These are phyloP conservation scores for Corchorus olitorius DNA, from an alignment of 345 rosid genomes.

Conservation along the genomic window DNA sequence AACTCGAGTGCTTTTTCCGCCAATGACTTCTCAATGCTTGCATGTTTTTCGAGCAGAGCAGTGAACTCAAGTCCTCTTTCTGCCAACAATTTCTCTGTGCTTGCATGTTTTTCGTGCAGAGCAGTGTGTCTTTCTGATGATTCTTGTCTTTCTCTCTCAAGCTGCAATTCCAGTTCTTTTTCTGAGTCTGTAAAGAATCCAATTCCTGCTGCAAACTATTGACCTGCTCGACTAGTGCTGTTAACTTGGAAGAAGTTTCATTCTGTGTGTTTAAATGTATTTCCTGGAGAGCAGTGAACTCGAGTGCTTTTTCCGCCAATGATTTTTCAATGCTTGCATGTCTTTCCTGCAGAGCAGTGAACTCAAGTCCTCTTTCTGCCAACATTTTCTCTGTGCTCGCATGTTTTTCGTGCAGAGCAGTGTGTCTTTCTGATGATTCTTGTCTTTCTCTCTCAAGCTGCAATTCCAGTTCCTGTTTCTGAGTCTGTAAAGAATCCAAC, in stretches of 20 bases:
- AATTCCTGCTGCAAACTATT: slow-evolving; percentile 45
- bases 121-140: no score
- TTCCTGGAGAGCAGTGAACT: slow-evolving; percentile 44
- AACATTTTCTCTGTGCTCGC: no score
- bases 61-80: slow-evolving; percentile 36
- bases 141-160: no score
- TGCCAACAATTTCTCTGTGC: slow-evolving; percentile 19
- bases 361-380: slow-evolving; percentile 16
- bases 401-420: slow-evolving; percentile 35
- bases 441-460: slow-evolving; percentile 55
- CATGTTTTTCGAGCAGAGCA: slow-evolving; percentile 41
- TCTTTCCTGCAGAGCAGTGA: slow-evolving; percentile 43
- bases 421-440: slow-evolving; percentile 41
- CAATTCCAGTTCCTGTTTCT: slow-evolving; percentile 41
- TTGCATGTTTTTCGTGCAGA: no score
- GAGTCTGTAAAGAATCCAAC: slow-evolving; percentile 43
- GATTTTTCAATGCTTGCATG: slow-evolving; percentile 21
- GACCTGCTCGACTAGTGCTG: slow-evolving; percentile 40
- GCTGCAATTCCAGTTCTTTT: slow-evolving; percentile 53
- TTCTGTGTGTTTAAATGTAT: slow-evolving; percentile 31
- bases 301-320: slow-evolving; percentile 34
- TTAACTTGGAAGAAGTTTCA: slow-evolving; percentile 48
- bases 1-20: slow-evolving; percentile 41
- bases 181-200: slow-evolving; percentile 49
- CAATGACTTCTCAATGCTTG: slow-evolving; percentile 19